Evolutionary conservation across 768 basidiomycete genomes (phyloP).

Genomic region (Hygrophorus pudorinus): DNA sequence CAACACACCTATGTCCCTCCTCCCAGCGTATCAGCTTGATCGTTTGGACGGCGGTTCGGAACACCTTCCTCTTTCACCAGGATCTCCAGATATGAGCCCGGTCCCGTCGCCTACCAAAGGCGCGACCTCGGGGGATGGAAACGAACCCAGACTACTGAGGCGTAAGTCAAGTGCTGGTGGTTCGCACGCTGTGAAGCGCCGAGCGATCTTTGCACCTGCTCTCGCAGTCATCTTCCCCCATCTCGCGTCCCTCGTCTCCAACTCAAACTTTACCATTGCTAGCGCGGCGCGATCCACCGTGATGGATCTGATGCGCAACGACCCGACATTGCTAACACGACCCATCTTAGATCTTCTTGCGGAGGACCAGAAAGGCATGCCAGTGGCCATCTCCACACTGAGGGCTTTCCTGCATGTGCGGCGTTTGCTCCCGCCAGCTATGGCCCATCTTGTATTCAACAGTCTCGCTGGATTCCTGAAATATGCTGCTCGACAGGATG

Average conservation of each 20-base stretch:
- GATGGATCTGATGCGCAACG: constrained; percentile 64
- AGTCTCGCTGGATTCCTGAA: constrained; percentile 63
- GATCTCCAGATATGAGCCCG: constrained; percentile 23
- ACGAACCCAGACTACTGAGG: constrained; percentile 31
- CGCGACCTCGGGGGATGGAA: constrained; percentile 11
- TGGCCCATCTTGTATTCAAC: constrained; percentile 62
- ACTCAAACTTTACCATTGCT: constrained; percentile 43
- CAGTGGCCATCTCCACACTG: constrained; percentile 39
- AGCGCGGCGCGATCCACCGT: constrained; percentile 46
- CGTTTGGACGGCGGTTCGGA: constrained; percentile 29
- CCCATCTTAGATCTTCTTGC: constrained; percentile 51
- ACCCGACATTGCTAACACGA: constrained; percentile 56
- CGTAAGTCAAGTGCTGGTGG: constrained; percentile 50
- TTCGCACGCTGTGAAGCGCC: constrained; percentile 40
- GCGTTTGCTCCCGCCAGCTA: constrained; percentile 46
- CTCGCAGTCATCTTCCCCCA: constrained; percentile 45
- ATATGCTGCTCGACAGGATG: constrained; percentile 32
- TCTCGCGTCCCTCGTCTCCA: constrained; percentile 42
- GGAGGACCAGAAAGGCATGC: constrained; percentile 37
- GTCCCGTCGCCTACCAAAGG: constrained; percentile 22
- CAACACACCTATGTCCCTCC: constrained; percentile 54
- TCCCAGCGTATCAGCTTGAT: constrained; percentile 50
- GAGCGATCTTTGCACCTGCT: constrained; percentile 57
- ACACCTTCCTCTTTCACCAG: constrained; percentile 15
- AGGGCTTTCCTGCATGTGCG: constrained; percentile 50